phyloP scores from a whole-genome alignment of 805 yeast species.

The Kregervanrija fluxuum region DNA sequence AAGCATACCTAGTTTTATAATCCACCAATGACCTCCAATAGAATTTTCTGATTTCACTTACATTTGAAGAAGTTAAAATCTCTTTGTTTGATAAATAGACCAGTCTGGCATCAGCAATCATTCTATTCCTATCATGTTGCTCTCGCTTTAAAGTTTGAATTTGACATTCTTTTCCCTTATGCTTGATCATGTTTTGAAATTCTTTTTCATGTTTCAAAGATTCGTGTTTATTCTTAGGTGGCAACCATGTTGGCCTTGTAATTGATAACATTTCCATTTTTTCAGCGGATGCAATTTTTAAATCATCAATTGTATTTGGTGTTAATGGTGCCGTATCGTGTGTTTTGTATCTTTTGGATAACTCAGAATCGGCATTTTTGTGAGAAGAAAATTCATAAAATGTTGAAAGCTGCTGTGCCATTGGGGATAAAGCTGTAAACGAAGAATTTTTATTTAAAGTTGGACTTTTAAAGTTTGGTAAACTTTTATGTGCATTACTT shows the following conservation, averaged over 20 bases:
- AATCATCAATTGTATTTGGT: conserved; percentile 43
- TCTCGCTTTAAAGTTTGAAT: conserved; percentile 27
- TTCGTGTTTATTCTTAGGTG: conserved; percentile 54
- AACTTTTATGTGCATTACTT: neutral
- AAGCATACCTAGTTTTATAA: conserved; percentile 10
- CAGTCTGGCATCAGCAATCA: conserved; percentile 29
- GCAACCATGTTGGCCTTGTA: conserved; percentile 65
- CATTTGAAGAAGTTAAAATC: conserved; percentile 21
- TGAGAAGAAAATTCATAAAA: conserved; percentile 34
- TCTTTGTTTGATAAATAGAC: conserved; percentile 23
- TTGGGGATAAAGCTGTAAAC: conserved; percentile 25
- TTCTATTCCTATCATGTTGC: conserved; percentile 23
- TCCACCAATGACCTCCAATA: conserved; percentile 26
- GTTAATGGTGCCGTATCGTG: conserved; percentile 9
- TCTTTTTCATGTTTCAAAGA: conserved; percentile 49
- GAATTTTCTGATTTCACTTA: conserved; percentile 27
- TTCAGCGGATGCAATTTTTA: conserved; percentile 52
- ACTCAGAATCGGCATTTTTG: conserved; percentile 28
- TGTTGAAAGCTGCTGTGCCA: conserved; percentile 33
- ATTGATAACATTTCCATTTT: conserved; percentile 48
- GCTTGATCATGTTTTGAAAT: conserved; percentile 32
- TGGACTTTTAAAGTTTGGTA: conserved; percentile 9
- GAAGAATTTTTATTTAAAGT: conserved; percentile 22
- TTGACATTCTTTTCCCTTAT: conserved; percentile 25
- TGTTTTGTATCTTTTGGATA: conserved; percentile 27